A percentile compares a stretch with the other conserved stretches of the same genome.
These are phyloP conservation scores for Solanum stenotomum DNA, from an alignment of 257 asterid genomes.

Conservation along the genomic window DNA sequence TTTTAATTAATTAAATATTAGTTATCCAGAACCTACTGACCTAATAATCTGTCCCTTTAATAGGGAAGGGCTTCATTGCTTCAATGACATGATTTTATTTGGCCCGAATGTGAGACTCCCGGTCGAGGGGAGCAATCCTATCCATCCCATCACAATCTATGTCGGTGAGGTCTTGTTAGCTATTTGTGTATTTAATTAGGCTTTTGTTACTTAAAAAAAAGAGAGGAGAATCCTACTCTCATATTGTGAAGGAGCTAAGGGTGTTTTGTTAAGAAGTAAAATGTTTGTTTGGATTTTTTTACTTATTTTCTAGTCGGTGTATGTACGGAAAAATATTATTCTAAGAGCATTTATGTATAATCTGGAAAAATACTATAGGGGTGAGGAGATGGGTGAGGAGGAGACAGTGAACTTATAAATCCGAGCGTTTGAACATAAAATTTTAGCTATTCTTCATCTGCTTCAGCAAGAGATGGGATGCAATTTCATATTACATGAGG, in stretches of 20 bases:
- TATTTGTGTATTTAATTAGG: not conserved
- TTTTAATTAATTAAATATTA: not conserved
- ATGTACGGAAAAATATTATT: not conserved
- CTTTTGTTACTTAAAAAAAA: not conserved
- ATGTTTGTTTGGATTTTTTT: not conserved
- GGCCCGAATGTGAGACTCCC: not conserved
- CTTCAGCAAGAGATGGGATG: not conserved
- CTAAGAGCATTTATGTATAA: not conserved
- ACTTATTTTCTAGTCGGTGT: not conserved
- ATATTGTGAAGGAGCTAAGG: not conserved
- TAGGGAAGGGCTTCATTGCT: not conserved
- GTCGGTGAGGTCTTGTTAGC: not conserved
- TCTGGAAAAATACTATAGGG: not conserved
- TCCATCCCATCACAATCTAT: not conserved
- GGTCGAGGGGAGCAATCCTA: not conserved
- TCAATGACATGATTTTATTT: not conserved
- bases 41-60: not conserved
- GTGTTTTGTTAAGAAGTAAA: not conserved
- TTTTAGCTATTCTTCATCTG: not conserved
- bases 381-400: not conserved
- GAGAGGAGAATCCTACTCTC: not conserved
- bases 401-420: not conserved
- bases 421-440: not conserved
- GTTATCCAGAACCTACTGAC: not conserved
- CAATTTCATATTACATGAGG: not conserved